Percentiles rank a stretch among this genome's conserved stretches.
Conservation (phyloP, 202 grass and related monocot genomes). For the Setaria viridis region DNA sequence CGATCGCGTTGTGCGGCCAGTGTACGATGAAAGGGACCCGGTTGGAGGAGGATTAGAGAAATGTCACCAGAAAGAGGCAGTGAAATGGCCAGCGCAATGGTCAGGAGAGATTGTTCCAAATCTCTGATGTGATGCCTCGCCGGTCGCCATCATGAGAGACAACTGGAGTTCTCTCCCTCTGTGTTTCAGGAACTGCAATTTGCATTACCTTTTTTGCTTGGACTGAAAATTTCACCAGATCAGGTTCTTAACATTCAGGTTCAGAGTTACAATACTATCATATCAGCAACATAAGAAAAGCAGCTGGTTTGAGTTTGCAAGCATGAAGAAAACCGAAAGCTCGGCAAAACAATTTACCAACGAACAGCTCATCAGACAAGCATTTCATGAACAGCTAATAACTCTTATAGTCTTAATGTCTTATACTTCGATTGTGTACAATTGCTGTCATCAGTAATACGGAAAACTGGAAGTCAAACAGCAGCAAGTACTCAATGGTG, state of each 20-base stretch:
- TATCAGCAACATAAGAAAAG: not conserved
- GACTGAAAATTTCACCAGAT: not conserved
- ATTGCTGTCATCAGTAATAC: conserved; percentile 16
- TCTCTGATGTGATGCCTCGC: not conserved
- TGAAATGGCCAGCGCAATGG: not conserved
- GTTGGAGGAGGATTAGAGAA: not conserved
- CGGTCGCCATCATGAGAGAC: not conserved
- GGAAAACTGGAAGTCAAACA: not conserved
- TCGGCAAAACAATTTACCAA: not conserved
- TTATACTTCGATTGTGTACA: conserved; percentile 37
- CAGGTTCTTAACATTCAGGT: not conserved
- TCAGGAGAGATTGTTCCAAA: not conserved
- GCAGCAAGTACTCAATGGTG: not conserved
- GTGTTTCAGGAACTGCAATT: not conserved
- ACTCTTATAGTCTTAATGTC: not conserved
- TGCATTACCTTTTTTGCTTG: not conserved
- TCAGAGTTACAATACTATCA: not conserved
- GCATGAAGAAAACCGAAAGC: not conserved
- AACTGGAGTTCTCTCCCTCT: not conserved
- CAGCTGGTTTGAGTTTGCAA: not conserved
- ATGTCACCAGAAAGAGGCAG: conserved; percentile 1
- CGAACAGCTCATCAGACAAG: conserved; percentile 13
- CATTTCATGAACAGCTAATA: conserved; percentile 23
- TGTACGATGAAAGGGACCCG: conserved; percentile 36
- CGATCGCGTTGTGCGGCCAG: conserved; percentile 12